Evolutionary conservation across 176 grass and related monocot species (phyloP).

Genomic region (Oryza glumipatula): DNA sequence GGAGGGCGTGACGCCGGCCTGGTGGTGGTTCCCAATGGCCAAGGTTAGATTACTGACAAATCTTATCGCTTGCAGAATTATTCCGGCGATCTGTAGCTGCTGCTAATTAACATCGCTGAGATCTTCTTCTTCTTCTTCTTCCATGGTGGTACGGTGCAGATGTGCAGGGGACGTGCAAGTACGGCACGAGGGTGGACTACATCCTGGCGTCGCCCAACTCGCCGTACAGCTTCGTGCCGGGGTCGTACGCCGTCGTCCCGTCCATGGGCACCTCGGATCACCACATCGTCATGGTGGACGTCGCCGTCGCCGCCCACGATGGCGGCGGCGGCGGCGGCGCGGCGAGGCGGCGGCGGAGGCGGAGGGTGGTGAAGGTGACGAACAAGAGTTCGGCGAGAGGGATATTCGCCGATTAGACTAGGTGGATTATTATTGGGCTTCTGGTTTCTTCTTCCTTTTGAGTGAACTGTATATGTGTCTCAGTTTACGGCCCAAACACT

Average conservation of each 20-base stretch:
- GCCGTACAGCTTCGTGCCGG: constrained; percentile 72
- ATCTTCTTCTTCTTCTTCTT: not conserved
- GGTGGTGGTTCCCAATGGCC: constrained; percentile 84
- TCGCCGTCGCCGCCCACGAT: not conserved
- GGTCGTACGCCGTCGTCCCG: constrained; percentile 78
- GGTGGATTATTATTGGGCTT: not conserved
- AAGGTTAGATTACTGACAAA: constrained; percentile 49
- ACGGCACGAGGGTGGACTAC: constrained; percentile 96
- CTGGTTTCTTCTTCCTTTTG: too few relatives aligned
- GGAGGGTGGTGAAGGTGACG: constrained; percentile 25
- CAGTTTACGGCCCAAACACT: too few relatives aligned
- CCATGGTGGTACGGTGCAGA: constrained; percentile 41
- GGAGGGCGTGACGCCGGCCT: constrained; percentile 82
- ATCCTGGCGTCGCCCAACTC: constrained; percentile 78
- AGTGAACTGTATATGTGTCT: too few relatives aligned
- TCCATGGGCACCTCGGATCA: constrained; percentile 86
- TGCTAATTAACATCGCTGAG: not conserved
- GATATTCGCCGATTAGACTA: constrained; percentile 4
- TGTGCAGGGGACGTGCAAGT: constrained; percentile 96
- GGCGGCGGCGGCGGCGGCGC: not conserved
- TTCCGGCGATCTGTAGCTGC: too few relatives aligned
- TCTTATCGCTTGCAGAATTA: too few relatives aligned
- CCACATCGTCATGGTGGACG: constrained; percentile 81
- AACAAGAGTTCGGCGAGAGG: constrained; percentile 3
- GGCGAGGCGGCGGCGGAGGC: not conserved